phyloP scores from a whole-genome alignment of 305 asterid genomes.

The Fraxinus albicans region DNA sequence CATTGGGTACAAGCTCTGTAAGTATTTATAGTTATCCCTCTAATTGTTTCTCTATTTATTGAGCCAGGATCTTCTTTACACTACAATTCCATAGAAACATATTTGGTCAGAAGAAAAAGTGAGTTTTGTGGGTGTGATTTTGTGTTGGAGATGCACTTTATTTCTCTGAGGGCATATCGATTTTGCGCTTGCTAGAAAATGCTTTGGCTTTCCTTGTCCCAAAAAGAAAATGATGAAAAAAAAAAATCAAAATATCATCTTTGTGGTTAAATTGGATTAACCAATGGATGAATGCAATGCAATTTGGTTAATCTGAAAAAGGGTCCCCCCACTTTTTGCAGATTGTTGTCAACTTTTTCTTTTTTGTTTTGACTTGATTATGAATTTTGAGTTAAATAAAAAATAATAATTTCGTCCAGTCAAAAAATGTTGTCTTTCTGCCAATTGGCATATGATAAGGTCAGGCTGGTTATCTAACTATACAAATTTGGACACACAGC shows the following conservation, averaged over 20 bases:
- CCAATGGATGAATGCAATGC: too few species aligned
- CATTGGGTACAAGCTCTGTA: slow-evolving; percentile 81
- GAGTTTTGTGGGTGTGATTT: background rate
- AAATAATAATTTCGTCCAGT: background rate
- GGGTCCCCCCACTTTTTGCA: background rate
- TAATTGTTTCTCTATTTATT: background rate
- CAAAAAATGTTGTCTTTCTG: background rate
- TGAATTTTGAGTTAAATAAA: too few species aligned
- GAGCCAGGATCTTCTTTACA: background rate
- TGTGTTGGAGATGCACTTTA: background rate
- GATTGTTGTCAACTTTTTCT: background rate
- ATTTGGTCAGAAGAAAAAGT: background rate
- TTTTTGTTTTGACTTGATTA: background rate
- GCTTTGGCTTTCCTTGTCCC: background rate
- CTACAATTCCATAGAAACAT: too few species aligned
- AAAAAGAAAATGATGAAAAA: background rate
- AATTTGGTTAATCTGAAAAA: background rate
- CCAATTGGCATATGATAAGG: background rate
- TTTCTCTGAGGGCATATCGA: background rate
- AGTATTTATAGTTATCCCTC: slow-evolving; percentile 21
- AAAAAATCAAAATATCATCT: too few species aligned
- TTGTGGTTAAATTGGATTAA: too few species aligned
- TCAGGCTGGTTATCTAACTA: background rate
- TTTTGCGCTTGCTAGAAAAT: background rate
- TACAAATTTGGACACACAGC: too few species aligned